A percentile compares a stretch with the other conserved stretches of the same genome.
These are phyloP conservation scores for Fusarium austroafricanum DNA, from an alignment of 2,329 filamentous ascomycete species.

Conservation along the genomic window DNA sequence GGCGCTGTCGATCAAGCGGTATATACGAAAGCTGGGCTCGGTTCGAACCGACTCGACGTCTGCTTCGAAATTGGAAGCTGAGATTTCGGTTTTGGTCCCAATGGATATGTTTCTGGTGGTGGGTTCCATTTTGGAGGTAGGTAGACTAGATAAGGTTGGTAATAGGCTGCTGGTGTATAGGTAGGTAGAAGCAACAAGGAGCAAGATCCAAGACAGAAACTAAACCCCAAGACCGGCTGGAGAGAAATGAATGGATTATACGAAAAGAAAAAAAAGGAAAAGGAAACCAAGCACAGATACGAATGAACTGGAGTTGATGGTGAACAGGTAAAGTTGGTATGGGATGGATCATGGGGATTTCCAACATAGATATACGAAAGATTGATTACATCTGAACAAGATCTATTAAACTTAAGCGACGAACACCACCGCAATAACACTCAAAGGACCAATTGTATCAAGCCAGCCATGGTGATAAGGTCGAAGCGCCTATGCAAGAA, in stretches of 20 bases:
- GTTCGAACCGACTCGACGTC: constrained; percentile 54
- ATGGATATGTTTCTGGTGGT: constrained; percentile 41
- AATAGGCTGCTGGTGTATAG: no score
- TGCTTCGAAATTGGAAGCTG: constrained; percentile 62
- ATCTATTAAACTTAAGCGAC: constrained; percentile 24
- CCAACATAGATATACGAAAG: constrained; percentile 39
- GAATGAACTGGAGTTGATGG: constrained; percentile 3
- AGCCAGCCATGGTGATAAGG: constrained; percentile 20
- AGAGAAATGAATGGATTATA: constrained; percentile 14
- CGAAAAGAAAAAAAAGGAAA: constrained; percentile 12
- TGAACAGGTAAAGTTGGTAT: background rate
- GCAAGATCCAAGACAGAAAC: constrained; percentile 11
- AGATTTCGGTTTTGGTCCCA: constrained; percentile 54
- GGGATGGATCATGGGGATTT: constrained; percentile 7
- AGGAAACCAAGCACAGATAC: constrained; percentile 3
- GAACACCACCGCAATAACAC: constrained; percentile 19
- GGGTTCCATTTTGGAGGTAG: constrained; percentile 22
- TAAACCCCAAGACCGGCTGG: constrained; percentile 25
- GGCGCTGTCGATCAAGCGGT: constrained; percentile 57
- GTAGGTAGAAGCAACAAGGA: background rate
- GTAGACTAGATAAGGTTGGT: background rate
- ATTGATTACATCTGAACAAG: constrained; percentile 30
- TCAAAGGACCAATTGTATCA: constrained; percentile 34
- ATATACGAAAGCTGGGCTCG: constrained; percentile 53
- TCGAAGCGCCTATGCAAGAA: constrained; percentile 43